Conservation (phyloP, 169 alveolate species). For the Haemoproteus tartakovskyi region DNA sequence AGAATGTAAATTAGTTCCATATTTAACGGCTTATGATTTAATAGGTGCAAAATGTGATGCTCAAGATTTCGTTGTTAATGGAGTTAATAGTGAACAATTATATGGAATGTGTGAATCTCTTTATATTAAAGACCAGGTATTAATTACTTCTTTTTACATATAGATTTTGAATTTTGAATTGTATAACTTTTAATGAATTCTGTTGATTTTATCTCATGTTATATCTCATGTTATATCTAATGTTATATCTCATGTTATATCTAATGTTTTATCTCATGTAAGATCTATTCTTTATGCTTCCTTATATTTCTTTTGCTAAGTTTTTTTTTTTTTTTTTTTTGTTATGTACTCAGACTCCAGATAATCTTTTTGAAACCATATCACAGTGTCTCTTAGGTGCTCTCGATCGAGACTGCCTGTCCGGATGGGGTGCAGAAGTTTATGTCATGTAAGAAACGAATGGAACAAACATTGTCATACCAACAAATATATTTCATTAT, state of each 20-base stretch:
- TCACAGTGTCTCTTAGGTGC: slow-evolving; percentile 94
- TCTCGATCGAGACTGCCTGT: slow-evolving; percentile 92
- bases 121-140: slow-evolving; percentile 89
- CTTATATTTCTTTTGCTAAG: not conserved
- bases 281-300: not conserved
- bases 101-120: slow-evolving; percentile 95
- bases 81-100: slow-evolving; percentile 93
- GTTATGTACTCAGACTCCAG: slow-evolving; percentile 72
- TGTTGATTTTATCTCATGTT: too few relatives aligned
- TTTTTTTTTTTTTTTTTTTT: not conserved
- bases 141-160: not conserved
- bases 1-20: slow-evolving; percentile 76
- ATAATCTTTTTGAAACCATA: slow-evolving; percentile 90
- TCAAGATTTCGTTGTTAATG: slow-evolving; percentile 91
- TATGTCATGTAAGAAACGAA: slow-evolving; percentile 85
- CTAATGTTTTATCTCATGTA: not conserved
- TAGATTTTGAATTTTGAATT: too few relatives aligned
- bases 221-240: not conserved
- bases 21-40: slow-evolving; percentile 87
- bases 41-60: slow-evolving; percentile 87
- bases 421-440: slow-evolving; percentile 98
- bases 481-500: too few relatives aligned
- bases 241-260: not conserved
- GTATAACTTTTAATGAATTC: too few relatives aligned
- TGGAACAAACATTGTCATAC: too few relatives aligned